A percentile compares a stretch with the other conserved stretches of the same genome.
These are phyloP conservation scores for Pseudogymnoascus sp. DNA, from an alignment of 2,329 filamentous ascomycete genomes.

Conservation along the genomic window DNA sequence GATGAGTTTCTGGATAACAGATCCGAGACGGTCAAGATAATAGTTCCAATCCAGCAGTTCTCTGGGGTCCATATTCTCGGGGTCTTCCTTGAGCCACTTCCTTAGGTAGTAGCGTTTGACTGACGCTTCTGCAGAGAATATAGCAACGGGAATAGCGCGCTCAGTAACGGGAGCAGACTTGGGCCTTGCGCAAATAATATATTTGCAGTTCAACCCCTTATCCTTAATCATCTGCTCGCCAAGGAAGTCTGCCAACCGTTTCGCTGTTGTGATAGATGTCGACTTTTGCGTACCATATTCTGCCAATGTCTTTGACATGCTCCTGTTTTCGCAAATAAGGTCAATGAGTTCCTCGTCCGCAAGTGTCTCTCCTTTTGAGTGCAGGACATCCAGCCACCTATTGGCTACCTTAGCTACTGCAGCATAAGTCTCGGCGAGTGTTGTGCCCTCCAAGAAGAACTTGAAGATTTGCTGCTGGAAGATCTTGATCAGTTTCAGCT, in stretches of 20 bases:
- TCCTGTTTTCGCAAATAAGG: constrained; percentile 99
- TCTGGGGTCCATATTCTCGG: constrained; percentile 81
- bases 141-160: constrained; percentile 86
- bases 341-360: constrained; percentile 97
- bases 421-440: constrained; percentile 79
- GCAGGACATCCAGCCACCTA: constrained; percentile 89
- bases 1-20: constrained; percentile 97
- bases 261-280: constrained; percentile 97
- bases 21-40: constrained; percentile 90
- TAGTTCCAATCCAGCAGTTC: constrained; percentile 94
- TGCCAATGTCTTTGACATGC: constrained; percentile 92
- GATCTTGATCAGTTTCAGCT: constrained; percentile 98
- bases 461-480: constrained; percentile 99
- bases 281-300: constrained; percentile 96
- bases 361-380: constrained; percentile 79
- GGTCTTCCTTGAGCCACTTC: constrained; percentile 95
- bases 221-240: constrained; percentile 99
- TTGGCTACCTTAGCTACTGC: constrained; percentile 94
- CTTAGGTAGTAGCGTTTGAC: constrained; percentile 84
- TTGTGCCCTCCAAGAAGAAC: constrained; percentile 90
- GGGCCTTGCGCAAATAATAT: constrained; percentile 88
- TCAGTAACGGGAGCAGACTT: constrained; percentile 90
- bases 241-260: constrained; percentile 87
- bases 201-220: constrained; percentile 98
- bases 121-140: constrained; percentile 86